Percentiles rank a stretch among this genome's conserved stretches.
phyloP scores from a whole-genome alignment of 352 stramenopile genomes.

The Phytophthora capsici region DNA sequence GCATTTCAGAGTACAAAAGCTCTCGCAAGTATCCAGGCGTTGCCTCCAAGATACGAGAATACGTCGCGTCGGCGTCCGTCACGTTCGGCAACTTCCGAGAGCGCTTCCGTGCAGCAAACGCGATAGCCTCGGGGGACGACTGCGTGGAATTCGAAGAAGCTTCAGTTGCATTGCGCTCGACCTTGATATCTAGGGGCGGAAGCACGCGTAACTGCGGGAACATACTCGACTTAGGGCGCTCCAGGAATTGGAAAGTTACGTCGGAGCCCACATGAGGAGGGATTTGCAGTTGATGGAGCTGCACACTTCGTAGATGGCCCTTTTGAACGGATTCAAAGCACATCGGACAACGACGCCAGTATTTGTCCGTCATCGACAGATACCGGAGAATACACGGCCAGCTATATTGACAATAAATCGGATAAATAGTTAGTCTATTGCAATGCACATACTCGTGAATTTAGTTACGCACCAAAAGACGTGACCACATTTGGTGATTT shows the following conservation, averaged over 20 bases:
- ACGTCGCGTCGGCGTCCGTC: conserved; percentile 68
- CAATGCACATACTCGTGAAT: background rate
- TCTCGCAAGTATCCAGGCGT: conserved; percentile 70
- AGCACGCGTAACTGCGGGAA: conserved; percentile 63
- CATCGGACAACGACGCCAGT: conserved; percentile 88
- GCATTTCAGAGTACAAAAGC: conserved; percentile 69
- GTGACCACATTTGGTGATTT: conserved; percentile 89
- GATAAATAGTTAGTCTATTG: background rate
- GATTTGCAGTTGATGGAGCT: conserved; percentile 61
- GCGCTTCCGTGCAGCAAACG: conserved; percentile 46
- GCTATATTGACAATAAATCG: conserved; percentile 36
- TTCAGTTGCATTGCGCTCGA: background rate
- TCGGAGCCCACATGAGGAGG: conserved; percentile 60
- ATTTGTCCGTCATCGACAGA: conserved; percentile 86
- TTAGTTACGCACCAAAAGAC: conserved; percentile 74
- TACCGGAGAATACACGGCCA: conserved; percentile 88
- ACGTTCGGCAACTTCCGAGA: conserved; percentile 66
- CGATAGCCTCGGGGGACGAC: conserved; percentile 18
- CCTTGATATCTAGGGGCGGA: conserved; percentile 11
- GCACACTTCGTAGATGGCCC: conserved; percentile 75
- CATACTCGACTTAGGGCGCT: conserved; percentile 72
- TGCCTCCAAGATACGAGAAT: conserved; percentile 76
- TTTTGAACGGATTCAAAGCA: conserved; percentile 90
- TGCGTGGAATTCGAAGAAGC: conserved; percentile 2
- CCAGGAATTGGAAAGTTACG: conserved; percentile 78